phyloP scores from a whole-genome alignment of 1,284 basidiomycete species.

The Naganishia liquefaciens region DNA sequence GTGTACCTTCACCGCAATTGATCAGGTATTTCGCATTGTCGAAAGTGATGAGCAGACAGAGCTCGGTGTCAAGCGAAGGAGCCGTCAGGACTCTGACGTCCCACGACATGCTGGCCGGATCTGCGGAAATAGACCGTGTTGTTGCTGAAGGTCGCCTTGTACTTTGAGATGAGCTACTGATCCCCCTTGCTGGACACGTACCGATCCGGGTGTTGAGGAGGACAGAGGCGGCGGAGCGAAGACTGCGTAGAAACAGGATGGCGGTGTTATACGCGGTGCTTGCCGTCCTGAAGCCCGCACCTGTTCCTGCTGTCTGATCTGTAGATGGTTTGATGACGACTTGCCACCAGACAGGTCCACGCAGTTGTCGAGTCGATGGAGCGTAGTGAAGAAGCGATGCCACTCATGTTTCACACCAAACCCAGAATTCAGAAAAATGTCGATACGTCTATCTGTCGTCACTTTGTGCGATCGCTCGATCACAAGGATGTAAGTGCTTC shows the following conservation, averaged over 20 bases:
- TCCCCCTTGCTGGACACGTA: background rate
- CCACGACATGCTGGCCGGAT: conserved; percentile 47
- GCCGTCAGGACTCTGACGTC: conserved; percentile 51
- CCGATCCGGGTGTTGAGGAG: conserved; percentile 5
- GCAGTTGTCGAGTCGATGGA: background rate
- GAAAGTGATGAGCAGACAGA: conserved; percentile 71
- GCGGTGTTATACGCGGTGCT: background rate
- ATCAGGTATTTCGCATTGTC: conserved; percentile 79
- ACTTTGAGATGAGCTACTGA: background rate
- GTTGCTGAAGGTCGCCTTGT: background rate
- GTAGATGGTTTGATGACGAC: background rate
- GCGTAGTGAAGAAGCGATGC: background rate
- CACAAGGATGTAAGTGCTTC: background rate
- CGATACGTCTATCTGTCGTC: conserved; percentile 9
- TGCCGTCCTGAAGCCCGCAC: conserved; percentile 7
- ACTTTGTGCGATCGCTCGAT: conserved; percentile 18
- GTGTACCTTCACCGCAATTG: conserved; percentile 79
- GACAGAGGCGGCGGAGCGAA: conserved; percentile 1
- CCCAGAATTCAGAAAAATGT: conserved; percentile 22
- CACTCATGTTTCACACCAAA: conserved; percentile 2
- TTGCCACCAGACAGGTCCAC: background rate
- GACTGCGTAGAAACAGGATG: conserved; percentile 19
- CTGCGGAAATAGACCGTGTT: background rate
- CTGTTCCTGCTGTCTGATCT: background rate
- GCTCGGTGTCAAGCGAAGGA: conserved; percentile 71